These are phyloP conservation scores for Sicyos baderoa DNA, from an alignment of 306 rosid genomes.

Conservation along the genomic window DNA sequence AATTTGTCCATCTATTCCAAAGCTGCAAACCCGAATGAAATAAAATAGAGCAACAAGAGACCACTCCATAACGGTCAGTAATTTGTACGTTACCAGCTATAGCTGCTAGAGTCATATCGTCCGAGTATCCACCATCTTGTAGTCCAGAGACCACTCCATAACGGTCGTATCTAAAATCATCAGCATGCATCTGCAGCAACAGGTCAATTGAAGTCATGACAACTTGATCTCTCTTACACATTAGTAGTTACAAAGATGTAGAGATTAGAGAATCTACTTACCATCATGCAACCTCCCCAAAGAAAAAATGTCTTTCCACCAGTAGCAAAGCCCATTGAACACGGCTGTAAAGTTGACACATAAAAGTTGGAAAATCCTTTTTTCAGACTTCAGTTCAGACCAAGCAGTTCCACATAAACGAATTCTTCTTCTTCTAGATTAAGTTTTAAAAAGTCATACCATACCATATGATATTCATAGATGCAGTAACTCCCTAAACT, in stretches of 20 bases:
- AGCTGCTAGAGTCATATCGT: constrained; percentile 98
- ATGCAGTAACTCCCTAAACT: constrained; percentile 98
- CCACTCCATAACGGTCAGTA: no score
- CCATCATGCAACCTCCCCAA: constrained; percentile 99
- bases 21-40: no score
- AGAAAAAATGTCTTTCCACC: constrained; percentile 96
- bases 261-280: constrained; percentile 51
- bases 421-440: neutral
- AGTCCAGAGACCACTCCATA: constrained; percentile 80
- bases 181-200: constrained; percentile 88
- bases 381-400: neutral
- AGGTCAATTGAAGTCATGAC: constrained; percentile 21
- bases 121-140: constrained; percentile 90
- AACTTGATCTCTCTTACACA: constrained; percentile 9
- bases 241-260: constrained; percentile 13
- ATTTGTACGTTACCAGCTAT: constrained; percentile 53
- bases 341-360: constrained; percentile 51
- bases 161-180: constrained; percentile 70
- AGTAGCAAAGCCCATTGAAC: constrained; percentile 99
- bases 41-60: neutral
- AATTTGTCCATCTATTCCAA: neutral
- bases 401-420: neutral
- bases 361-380: neutral
- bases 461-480: constrained; percentile 97
- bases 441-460: neutral